phyloP scores from a whole-genome alignment of 2,329 filamentous ascomycete species.

The Pyrenophora teres region DNA sequence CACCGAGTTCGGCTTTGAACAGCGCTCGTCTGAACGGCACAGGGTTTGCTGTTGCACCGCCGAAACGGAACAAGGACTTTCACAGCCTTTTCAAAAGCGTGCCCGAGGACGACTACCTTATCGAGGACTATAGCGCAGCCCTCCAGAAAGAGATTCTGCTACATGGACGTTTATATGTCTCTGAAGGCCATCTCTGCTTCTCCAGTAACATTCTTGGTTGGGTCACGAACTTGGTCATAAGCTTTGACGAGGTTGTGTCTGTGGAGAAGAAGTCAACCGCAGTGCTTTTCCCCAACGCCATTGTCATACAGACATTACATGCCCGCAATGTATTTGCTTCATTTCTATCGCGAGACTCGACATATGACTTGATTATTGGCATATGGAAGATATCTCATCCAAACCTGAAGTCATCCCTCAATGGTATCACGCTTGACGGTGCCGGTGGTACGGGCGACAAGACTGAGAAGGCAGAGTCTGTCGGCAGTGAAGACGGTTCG shows the following conservation, averaged over 20 bases:
- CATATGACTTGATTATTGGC: constrained; percentile 94
- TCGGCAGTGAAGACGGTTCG: constrained; percentile 50
- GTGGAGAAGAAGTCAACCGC: constrained; percentile 97
- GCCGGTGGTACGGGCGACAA: constrained; percentile 75
- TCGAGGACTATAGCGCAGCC: constrained; percentile 97
- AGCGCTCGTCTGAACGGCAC: constrained; percentile 86
- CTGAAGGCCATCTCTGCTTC: constrained; percentile 96
- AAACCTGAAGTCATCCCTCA: constrained; percentile 85
- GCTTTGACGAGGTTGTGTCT: constrained; percentile 95
- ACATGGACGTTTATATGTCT: constrained; percentile 92
- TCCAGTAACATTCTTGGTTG: constrained; percentile 98
- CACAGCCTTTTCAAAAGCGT: constrained; percentile 94
- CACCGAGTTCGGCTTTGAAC: constrained; percentile 63
- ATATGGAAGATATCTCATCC: constrained; percentile 99
- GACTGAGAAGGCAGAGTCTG: constrained; percentile 80
- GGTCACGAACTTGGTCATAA: constrained; percentile 96
- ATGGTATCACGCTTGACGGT: constrained; percentile 81
- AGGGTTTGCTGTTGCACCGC: constrained; percentile 93
- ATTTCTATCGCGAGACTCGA: constrained; percentile 90
- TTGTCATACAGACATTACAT: constrained; percentile 94
- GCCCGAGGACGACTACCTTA: constrained; percentile 95
- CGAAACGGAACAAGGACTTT: constrained; percentile 95
- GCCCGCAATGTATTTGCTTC: constrained; percentile 96
- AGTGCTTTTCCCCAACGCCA: constrained; percentile 93
- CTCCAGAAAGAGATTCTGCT: constrained; percentile 93